Evolutionary conservation across 148 eudicot genomes (phyloP), one percentile per base, ranked within the genome.

Genomic region (Salicornia ramosissima): DNA sequence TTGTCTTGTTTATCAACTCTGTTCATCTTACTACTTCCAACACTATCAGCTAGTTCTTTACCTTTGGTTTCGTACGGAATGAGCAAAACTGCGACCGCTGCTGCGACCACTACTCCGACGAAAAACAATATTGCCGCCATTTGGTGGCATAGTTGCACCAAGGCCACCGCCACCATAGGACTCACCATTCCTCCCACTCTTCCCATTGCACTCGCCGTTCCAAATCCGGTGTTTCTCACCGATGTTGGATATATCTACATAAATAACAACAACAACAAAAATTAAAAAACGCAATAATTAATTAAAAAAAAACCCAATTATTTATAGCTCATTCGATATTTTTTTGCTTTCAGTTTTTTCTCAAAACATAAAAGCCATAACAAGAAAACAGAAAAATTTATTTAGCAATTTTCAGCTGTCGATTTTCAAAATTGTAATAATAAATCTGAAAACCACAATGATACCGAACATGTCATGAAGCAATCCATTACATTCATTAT

Each of bases 151-250:
- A 81, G 78, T 65, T 85, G 87, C n/a, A 88, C 77, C 77, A 88
- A 75, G 46, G 74, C 79, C 2, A 91, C 91, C 4, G 91, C 97
- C 52, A 91, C 94, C 29, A 85, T 81, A 70, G 97, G 97, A 64
- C 90, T 85, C 26, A 85, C 55, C 90, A 91, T 91, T 59, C 97
- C 91, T 3, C 89, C 91, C n/a, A 91, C 80, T 83, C 94, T 82
- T 67, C 91, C 94, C 72, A 90, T 78, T 5, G 94, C 82, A 63
- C 84, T 82, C 16, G 90, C 97, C 46, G 85, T 82, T 68, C 97
- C 97, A 21, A 82, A 84, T n/a, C 97, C 97, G 5, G 90, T 91
- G 64, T 88, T 79, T 68, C 96, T 76, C 29, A 86, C 80, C 11
- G 86, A 75, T 60, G 90, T 86, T 12, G 90, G 90, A 52, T 82